Evolutionary conservation across 352 stramenopile species (phyloP).

Genomic region (Pythium oligandrum): DNA sequence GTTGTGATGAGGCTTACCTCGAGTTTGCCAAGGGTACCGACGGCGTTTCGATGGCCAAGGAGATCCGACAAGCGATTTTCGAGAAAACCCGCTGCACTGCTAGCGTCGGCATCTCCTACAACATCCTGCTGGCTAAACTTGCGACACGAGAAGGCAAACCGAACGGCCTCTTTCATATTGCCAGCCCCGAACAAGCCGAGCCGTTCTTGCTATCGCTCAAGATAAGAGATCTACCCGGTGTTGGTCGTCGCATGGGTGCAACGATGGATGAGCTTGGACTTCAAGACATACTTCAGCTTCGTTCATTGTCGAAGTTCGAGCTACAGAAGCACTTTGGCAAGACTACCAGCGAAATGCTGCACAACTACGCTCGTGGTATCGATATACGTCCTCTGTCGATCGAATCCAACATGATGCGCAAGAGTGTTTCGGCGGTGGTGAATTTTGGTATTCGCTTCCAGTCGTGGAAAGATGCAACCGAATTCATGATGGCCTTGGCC

Average conservation of each 20-base stretch:
- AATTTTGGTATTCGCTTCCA: constrained; percentile 91
- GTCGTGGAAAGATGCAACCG: constrained; percentile 59
- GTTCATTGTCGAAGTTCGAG: constrained; percentile 38
- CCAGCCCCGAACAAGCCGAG: constrained; percentile 32
- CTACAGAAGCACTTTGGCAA: constrained; percentile 64
- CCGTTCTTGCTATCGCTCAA: constrained; percentile 63
- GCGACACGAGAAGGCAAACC: constrained; percentile 93
- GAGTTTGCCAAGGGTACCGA: constrained; percentile 71
- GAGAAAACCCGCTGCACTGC: constrained; percentile 87
- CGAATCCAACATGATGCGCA: constrained; percentile 67
- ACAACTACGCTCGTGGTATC: constrained; percentile 66
- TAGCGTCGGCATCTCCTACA: constrained; percentile 91
- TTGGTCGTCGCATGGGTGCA: constrained; percentile 51
- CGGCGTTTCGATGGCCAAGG: constrained; percentile 59
- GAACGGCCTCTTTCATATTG: constrained; percentile 77
- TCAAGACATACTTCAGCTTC: constrained; percentile 56
- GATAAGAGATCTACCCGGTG: constrained; percentile 76
- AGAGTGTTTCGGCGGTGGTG: constrained; percentile 89
- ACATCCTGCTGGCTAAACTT: constrained; percentile 93
- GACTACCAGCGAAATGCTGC: constrained; percentile 67
- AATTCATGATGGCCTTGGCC: constrained; percentile 77
- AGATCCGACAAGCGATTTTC: constrained; percentile 64
- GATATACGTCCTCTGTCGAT: constrained; percentile 67
- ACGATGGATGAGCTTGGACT: constrained; percentile 75
- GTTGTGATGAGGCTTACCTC: constrained; percentile 94